phyloP scores from a whole-genome alignment of 2,329 filamentous ascomycete species.

The Pochonia chlamydosporia region DNA sequence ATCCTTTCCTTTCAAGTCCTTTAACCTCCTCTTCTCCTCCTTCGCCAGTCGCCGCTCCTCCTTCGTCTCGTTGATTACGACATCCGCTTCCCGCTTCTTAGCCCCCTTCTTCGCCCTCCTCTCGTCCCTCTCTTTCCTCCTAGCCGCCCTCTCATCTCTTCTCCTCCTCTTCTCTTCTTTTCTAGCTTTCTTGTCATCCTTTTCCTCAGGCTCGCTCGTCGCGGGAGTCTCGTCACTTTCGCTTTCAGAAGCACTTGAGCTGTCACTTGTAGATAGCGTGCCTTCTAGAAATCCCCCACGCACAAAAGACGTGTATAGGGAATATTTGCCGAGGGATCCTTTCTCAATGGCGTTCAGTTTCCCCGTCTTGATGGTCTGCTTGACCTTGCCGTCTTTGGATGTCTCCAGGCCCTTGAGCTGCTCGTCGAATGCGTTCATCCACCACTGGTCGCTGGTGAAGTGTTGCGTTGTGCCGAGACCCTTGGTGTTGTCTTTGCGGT shows the following conservation, averaged over 20 bases:
- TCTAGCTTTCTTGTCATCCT: conserved; percentile 9
- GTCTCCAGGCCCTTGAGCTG: conserved; percentile 76
- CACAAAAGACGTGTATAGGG: conserved; percentile 80
- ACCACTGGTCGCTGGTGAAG: conserved; percentile 80
- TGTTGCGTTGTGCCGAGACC: conserved; percentile 74
- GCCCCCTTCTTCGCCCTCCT: conserved; percentile 9
- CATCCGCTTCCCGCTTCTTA: conserved; percentile 17
- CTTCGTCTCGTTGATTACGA: conserved; percentile 27
- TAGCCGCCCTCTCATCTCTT: conserved; percentile 19
- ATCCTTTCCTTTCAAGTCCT: conserved; percentile 18
- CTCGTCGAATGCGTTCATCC: conserved; percentile 90
- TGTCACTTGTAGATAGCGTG: conserved; percentile 43
- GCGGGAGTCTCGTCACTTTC: conserved; percentile 22
- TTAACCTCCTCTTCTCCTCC: conserved; percentile 25
- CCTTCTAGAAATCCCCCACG: conserved; percentile 72
- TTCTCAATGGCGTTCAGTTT: conserved; percentile 51
- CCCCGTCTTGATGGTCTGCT: conserved; percentile 49
- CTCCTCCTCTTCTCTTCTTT: conserved; percentile 10
- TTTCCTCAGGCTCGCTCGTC: conserved; percentile 18
- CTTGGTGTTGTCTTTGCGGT: conserved; percentile 73
- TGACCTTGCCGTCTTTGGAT: conserved; percentile 47
- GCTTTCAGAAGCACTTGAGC: conserved; percentile 15
- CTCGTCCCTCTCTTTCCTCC: conserved; percentile 1
- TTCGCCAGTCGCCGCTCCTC: conserved; percentile 33
- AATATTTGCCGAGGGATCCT: conserved; percentile 49